Base-by-base conservation (phyloP, 2,329 filamentous ascomycete genomes). In the Fusarium buxicola region DNA sequence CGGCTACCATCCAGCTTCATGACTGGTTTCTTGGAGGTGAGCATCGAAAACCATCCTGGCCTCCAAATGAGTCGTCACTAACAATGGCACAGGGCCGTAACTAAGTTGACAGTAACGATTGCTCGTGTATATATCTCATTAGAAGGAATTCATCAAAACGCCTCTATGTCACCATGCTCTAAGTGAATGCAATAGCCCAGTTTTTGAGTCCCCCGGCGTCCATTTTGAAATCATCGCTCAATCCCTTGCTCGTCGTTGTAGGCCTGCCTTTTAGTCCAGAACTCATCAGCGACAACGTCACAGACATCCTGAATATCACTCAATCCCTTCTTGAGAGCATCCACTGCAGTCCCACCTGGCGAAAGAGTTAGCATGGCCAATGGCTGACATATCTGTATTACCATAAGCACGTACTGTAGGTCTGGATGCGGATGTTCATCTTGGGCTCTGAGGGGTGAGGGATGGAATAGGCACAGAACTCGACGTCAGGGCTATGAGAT, bases 381-480 rank as follows among this genome's bases (percentile, higher is more conserved):
- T 25, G 4, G 4, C 12, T 30, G 11, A 24, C 36, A n/a, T 31
- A 30, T 10, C 13, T 6, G 11, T 16, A 18, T n/a, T 24, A 13
- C n/a, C 25, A 47, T 12, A 13, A 49, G 25, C 39, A 78, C 88
- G 74, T 81, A 97, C 94, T 92, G 72, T 95, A 98, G 67, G 94
- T 99, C 78, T 99, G 95, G 63, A 99, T 98, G 72, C 95, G 88
- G 61, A 99, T 82, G 74, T 98, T 97, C 94, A 99, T 97, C 80
- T 96, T 95, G 35, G 89, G 82, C 78, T 99, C 95, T 34, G 94
- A 96, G 46, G 95, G 95, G 78, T 99, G 95, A 27, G 95, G 95
- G 60, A 99, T 98, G 8, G 94, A 92, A 78, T 99, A 99, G 60
- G 94, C 95, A 78, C 95, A 98, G 79, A 99, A 97, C 76, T 99